Evolutionary conservation across 2,329 filamentous ascomycete species (phyloP).

Genomic region (Aspergillus neoniger): DNA sequence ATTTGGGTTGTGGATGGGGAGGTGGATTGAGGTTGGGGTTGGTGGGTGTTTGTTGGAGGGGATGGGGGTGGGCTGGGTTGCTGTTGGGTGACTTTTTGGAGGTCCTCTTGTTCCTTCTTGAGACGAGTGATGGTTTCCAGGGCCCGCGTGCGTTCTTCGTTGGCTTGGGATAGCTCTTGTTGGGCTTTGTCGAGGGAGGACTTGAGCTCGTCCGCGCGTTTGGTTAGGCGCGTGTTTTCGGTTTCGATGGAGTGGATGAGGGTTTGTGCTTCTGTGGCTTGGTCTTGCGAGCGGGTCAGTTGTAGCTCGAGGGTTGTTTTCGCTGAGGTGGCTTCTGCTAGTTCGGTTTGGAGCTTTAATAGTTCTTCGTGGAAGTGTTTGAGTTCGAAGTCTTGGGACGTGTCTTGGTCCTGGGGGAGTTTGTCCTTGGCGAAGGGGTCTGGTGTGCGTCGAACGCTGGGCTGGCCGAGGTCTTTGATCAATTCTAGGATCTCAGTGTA

Average conservation of each 20-base stretch:
- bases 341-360: constrained; percentile 31
- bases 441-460: constrained; percentile 19
- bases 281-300: constrained; percentile 37
- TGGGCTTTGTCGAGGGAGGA: constrained; percentile 35
- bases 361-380: constrained; percentile 32
- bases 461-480: constrained; percentile 37
- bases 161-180: constrained; percentile 32
- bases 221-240: constrained; percentile 42
- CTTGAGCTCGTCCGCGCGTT: constrained; percentile 38
- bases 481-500: constrained; percentile 44
- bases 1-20: constrained; percentile 8
- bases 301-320: constrained; percentile 39
- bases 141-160: constrained; percentile 35
- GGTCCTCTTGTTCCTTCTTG: constrained; percentile 27
- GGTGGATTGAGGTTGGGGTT: constrained; percentile 18
- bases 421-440: constrained; percentile 14
- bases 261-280: constrained; percentile 38
- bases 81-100: background rate
- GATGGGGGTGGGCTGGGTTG: constrained; percentile 35
- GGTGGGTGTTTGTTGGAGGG: constrained; percentile 25
- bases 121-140: constrained; percentile 34
- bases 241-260: constrained; percentile 41
- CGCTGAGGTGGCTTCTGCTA: constrained; percentile 30
- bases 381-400: constrained; percentile 20
- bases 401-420: constrained; percentile 14